phyloP scores from a whole-genome alignment of 345 rosid species.

The Iberis pinnata region DNA sequence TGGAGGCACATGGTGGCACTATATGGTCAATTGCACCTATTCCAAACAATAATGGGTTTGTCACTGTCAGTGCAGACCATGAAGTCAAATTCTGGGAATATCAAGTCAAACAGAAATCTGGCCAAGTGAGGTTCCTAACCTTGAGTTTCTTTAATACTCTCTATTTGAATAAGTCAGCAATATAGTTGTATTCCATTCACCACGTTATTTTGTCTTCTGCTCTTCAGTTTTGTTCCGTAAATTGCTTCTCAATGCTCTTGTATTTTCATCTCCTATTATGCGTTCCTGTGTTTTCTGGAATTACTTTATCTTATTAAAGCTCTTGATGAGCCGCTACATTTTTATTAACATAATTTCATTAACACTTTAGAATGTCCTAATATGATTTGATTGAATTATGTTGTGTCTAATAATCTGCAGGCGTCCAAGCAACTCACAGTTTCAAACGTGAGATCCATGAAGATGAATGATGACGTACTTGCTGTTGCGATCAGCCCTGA shows the following conservation, averaged over 20 bases:
- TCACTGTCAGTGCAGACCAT: conserved; percentile 94
- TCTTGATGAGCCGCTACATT: not conserved
- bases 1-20: conserved; percentile 89
- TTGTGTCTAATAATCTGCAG: conserved; percentile 34
- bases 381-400: not conserved
- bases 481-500: conserved; percentile 86
- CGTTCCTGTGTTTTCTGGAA: not conserved
- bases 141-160: conserved; percentile 8
- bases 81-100: conserved; percentile 94
- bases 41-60: conserved; percentile 74
- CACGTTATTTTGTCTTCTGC: too few species aligned
- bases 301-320: not conserved
- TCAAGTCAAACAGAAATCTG: conserved; percentile 52
- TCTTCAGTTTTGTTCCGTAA: not conserved
- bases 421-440: conserved; percentile 54
- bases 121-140: conserved; percentile 44
- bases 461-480: conserved; percentile 93
- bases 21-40: conserved; percentile 61
- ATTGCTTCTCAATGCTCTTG: too few species aligned
- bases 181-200: too few species aligned
- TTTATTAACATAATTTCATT: too few species aligned
- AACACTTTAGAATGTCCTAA: not conserved
- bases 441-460: conserved; percentile 62
- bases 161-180: not conserved
- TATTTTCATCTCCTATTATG: not conserved